Conservation (phyloP, 441 rosid species). For the Melastoma candidum region DNA sequence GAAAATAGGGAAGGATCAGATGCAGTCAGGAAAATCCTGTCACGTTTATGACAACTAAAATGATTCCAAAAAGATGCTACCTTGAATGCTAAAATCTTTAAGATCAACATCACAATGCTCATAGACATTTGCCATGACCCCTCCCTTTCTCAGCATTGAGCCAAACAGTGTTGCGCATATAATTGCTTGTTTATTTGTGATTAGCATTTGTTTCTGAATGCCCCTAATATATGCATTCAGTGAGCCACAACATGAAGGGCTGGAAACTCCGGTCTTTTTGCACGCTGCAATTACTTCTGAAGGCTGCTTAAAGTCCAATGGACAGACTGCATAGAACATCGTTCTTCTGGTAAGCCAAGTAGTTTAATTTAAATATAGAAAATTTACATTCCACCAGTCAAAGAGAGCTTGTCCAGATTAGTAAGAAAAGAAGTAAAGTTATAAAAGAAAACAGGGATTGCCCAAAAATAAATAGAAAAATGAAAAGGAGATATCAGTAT, state of each 20-base stretch:
- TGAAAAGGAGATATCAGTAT: neutral
- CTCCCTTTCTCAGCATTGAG: constrained; percentile 70
- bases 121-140: constrained; percentile 82
- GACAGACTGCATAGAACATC: constrained; percentile 62
- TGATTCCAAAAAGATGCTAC: constrained; percentile 22
- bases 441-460: neutral
- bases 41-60: constrained; percentile 6
- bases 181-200: constrained; percentile 93
- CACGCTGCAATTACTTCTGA: constrained; percentile 75
- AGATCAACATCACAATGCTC: constrained; percentile 95
- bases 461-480: neutral
- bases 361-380: neutral
- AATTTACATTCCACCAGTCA: neutral
- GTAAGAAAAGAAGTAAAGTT: neutral
- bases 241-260: constrained; percentile 92
- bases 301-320: constrained; percentile 76
- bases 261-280: constrained; percentile 77
- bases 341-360: constrained; percentile 5
- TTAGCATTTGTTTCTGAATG: constrained; percentile 86
- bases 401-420: neutral
- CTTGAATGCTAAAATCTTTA: constrained; percentile 96
- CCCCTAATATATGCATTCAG: constrained; percentile 69
- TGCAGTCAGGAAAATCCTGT: constrained; percentile 16
- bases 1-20: constrained; percentile 17
- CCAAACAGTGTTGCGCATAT: constrained; percentile 82